Base-by-base conservation (phyloP, 2,329 filamentous ascomycete species). In the Blastomyces percursus region DNA sequence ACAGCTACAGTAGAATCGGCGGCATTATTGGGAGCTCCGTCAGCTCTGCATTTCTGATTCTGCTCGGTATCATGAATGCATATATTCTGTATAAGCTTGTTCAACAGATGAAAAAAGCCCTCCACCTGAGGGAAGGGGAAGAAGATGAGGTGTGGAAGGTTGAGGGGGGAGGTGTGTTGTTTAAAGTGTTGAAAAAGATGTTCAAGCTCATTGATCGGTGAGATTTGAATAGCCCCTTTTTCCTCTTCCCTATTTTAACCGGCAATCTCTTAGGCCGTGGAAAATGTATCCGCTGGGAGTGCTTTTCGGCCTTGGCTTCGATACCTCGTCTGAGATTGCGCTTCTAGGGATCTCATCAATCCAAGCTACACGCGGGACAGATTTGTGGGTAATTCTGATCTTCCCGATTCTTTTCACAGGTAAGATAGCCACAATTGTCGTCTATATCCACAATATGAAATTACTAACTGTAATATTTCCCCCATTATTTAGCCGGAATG, bases 251-350 rank as follows among this genome's bases (percentile, higher is more conserved):
- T 61, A 3, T 51, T 61, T 27, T 57, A 46, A 30, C 24, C 59
- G n/a, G 9, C 35, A 38, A 38, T 59, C 32, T 50, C 11, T 8
- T 55, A 78, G 77, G 1, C 75, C 77, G 0, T 97, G 93, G 93
- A 97, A 97, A 75, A 96, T 96, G 91, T 94, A 95, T 68, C 91
- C 91, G 0, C 78, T 96, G 0, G 93, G 93, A 0, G 81, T 97
- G 0, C 78, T 97, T 4, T 97, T 93, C 70, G 94, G 93, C 0
- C 80, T 97, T 0, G 94, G 93, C 0, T 97, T 99, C 72, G 94
- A 97, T 72, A 97, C 94, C 0, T 95, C 89, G 50, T 96, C 90
- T 8, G 93, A 99, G 74, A 90, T 97, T 70, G 93, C 94, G 0
- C 82, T 99, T 8, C 77, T 99, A 0, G 94, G 93, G 0, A 96